These are phyloP conservation scores for Ilyonectria mors-panacis DNA, from an alignment of 2,329 filamentous ascomycete species.

Conservation along the genomic window DNA sequence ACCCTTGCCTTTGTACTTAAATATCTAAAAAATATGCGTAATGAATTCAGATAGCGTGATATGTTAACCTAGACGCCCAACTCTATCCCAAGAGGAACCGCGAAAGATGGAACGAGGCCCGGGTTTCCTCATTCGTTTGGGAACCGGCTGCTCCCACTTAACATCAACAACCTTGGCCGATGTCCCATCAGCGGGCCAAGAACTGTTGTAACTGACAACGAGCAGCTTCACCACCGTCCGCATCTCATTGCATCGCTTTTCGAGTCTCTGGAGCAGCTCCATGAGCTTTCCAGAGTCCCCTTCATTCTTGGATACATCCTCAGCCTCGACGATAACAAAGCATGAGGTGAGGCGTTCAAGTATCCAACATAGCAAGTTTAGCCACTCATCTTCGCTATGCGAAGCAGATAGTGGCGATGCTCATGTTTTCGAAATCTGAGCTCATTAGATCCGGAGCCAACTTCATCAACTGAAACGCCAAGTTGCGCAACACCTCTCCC, in stretches of 20 bases:
- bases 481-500: slow-evolving; percentile 1
- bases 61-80: too few relatives aligned
- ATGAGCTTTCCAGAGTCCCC: neutral
- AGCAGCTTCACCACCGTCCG: neutral
- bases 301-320: slow-evolving; percentile 13
- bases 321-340: slow-evolving; percentile 19
- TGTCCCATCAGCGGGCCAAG: too few relatives aligned
- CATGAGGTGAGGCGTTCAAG: neutral
- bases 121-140: too few relatives aligned
- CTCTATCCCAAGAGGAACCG: too few relatives aligned
- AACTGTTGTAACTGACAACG: neutral
- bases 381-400: slow-evolving; percentile 14
- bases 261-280: neutral
- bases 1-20: too few relatives aligned
- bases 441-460: neutral
- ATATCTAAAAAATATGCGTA: too few relatives aligned
- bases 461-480: slow-evolving; percentile 13
- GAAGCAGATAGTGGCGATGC: neutral
- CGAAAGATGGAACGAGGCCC: too few relatives aligned
- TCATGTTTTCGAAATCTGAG: neutral
- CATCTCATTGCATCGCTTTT: neutral
- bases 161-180: too few relatives aligned
- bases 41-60: too few relatives aligned
- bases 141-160: too few relatives aligned
- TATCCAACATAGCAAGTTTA: slow-evolving; percentile 4